A percentile compares a stretch with the other conserved stretches of the same genome.
These are phyloP conservation scores for Clonostachys chloroleuca DNA, from an alignment of 2,329 filamentous ascomycete species.

Conservation along the genomic window DNA sequence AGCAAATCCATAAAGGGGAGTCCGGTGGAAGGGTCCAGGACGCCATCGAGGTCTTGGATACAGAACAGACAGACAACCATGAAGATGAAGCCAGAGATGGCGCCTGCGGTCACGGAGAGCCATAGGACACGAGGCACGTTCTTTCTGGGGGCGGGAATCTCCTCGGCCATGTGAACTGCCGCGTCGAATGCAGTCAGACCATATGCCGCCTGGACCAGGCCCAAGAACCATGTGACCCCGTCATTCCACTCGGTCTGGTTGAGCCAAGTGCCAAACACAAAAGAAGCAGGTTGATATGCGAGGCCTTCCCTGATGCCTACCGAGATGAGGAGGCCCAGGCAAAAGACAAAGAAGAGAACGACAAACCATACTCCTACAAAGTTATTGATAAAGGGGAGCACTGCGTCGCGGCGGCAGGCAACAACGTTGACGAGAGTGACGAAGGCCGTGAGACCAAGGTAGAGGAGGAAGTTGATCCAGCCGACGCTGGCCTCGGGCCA, in stretches of 20 bases:
- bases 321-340: conserved; percentile 36
- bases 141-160: conserved; percentile 35
- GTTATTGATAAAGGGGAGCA: conserved; percentile 37
- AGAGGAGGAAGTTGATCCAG: conserved; percentile 44
- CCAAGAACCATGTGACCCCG: conserved; percentile 43
- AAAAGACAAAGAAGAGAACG: conserved; percentile 37
- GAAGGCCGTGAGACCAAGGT: conserved; percentile 34
- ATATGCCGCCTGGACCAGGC: conserved; percentile 43
- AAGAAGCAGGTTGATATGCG: conserved; percentile 32
- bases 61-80: conserved; percentile 37
- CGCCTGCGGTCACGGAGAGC: conserved; percentile 33
- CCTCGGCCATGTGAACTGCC: conserved; percentile 44
- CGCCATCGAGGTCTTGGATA: conserved; percentile 28
- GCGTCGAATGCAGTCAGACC: conserved; percentile 45
- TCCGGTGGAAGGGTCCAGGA: conserved; percentile 21
- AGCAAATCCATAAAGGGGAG: conserved; percentile 35
- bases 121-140: conserved; percentile 38
- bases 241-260: conserved; percentile 30
- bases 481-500: conserved; percentile 28
- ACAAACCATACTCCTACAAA: conserved; percentile 41
- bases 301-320: conserved; percentile 33
- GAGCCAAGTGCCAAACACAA: conserved; percentile 35
- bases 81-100: conserved; percentile 32
- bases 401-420: conserved; percentile 25
- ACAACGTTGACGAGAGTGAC: conserved; percentile 37